Conservation (phyloP, 2,329 filamentous ascomycete species). For the Talaromyces funiculosus region DNA sequence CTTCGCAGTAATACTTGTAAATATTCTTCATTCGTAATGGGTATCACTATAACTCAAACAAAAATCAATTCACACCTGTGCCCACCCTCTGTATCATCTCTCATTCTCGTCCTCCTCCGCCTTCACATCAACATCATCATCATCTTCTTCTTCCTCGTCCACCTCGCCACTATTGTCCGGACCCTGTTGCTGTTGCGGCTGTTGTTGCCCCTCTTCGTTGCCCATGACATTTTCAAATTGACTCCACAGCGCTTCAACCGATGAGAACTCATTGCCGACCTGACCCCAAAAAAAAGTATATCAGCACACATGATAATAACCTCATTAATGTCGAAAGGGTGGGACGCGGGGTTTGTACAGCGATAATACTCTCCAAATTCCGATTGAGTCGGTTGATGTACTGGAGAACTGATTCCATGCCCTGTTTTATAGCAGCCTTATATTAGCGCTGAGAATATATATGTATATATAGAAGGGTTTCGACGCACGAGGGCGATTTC, state of each 20-base stretch:
- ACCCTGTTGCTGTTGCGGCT: constrained; percentile 23
- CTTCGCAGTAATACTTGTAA: not conserved
- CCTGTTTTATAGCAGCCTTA: constrained; percentile 33
- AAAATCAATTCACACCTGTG: not conserved
- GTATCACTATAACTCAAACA: not conserved
- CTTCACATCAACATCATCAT: not conserved
- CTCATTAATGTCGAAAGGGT: not conserved
- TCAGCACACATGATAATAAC: not conserved
- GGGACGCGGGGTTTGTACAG: constrained; percentile 49
- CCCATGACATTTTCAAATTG: constrained; percentile 97
- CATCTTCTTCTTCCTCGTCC: constrained; percentile 8
- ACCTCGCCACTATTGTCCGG: constrained; percentile 14
- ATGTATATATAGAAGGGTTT: not conserved
- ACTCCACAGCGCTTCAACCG: constrained; percentile 93
- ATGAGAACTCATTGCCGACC: constrained; percentile 96
- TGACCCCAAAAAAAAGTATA: constrained; percentile 26
- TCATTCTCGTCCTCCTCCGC: constrained; percentile 14
- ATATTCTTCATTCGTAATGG: not conserved
- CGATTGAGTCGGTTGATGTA: constrained; percentile 96
- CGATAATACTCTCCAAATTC: constrained; percentile 82
- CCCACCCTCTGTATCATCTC: not conserved
- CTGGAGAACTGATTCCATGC: constrained; percentile 81
- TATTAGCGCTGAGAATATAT: not conserved
- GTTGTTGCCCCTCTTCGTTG: constrained; percentile 40
- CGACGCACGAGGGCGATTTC: constrained; percentile 37